These are phyloP conservation scores for Mucor ambiguus DNA, from an alignment of 371 early-diverging fungal genomes.

Conservation along the genomic window DNA sequence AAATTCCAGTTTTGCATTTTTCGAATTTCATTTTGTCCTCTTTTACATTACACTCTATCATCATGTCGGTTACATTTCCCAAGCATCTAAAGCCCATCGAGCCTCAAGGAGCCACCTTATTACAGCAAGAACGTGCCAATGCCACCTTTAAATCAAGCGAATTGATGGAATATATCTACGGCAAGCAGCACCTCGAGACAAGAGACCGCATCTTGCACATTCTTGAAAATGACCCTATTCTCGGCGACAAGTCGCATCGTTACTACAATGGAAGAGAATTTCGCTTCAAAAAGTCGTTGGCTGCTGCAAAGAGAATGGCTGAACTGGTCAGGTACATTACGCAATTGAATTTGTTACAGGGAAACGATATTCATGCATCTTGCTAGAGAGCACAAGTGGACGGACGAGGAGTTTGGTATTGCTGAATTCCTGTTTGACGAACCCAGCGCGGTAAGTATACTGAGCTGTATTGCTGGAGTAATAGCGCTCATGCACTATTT, in stretches of 20 bases:
- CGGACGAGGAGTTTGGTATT: constrained; percentile 49
- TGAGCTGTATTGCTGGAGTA: background rate
- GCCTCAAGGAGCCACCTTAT: constrained; percentile 52
- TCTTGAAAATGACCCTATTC: constrained; percentile 55
- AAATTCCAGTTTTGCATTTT: background rate
- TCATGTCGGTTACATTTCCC: constrained; percentile 45
- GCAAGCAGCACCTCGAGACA: constrained; percentile 43
- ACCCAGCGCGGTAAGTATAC: constrained; percentile 52
- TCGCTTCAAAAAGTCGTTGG: constrained; percentile 51
- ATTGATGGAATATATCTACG: constrained; percentile 45
- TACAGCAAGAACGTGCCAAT: constrained; percentile 42
- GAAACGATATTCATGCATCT: background rate
- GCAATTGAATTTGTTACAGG: no score
- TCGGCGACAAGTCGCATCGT: constrained; percentile 59
- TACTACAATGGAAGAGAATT: constrained; percentile 57
- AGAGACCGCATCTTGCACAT: constrained; percentile 47
- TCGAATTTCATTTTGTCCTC: background rate
- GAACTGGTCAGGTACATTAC: constrained; percentile 45
- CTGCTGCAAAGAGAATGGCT: constrained; percentile 52
- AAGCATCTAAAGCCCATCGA: constrained; percentile 53
- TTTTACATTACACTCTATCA: background rate
- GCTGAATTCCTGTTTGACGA: constrained; percentile 62
- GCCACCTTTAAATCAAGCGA: constrained; percentile 45
- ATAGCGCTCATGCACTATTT: background rate
- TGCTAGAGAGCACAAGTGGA: constrained; percentile 55